A percentile compares a stretch with the other conserved stretches of the same genome.
Evolutionary conservation across 495 filamentous ascomycete genomes (phyloP).

Genomic region (Ascobolus immersus): DNA sequence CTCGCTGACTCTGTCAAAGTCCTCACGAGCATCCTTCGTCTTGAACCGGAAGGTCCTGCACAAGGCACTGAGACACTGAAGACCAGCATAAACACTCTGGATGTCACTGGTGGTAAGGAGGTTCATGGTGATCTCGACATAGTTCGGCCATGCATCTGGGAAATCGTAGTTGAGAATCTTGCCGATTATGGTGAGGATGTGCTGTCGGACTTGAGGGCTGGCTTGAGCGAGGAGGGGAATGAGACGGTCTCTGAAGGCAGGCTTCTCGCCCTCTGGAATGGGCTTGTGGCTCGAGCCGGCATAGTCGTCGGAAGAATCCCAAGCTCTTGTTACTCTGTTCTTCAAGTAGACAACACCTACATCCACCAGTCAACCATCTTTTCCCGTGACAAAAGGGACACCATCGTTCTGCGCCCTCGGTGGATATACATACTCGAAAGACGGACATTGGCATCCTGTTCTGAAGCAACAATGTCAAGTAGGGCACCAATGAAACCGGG

Average conservation of each 20-base stretch:
- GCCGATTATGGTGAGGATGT: slow-evolving; percentile 78
- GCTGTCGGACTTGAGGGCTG: slow-evolving; percentile 52
- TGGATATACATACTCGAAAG: slow-evolving; percentile 45
- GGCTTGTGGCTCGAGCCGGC: slow-evolving; percentile 29
- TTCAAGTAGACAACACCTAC: slow-evolving; percentile 92
- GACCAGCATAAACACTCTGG: slow-evolving; percentile 62
- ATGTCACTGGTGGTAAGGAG: slow-evolving; percentile 63
- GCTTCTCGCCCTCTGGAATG: slow-evolving; percentile 73
- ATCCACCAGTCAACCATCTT: slow-evolving; percentile 7
- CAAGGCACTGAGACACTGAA: slow-evolving; percentile 81
- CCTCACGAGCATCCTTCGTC: slow-evolving; percentile 47
- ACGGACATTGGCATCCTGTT: slow-evolving; percentile 59
- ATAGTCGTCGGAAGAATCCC: slow-evolving; percentile 53
- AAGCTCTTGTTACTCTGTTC: slow-evolving; percentile 78
- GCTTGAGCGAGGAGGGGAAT: slow-evolving; percentile 70
- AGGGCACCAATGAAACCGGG: slow-evolving; percentile 76
- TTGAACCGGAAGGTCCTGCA: slow-evolving; percentile 90
- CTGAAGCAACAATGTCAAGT: slow-evolving; percentile 65
- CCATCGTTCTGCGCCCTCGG: slow-evolving; percentile 8
- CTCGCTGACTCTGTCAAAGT: slow-evolving; percentile 86
- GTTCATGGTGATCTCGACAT: slow-evolving; percentile 71
- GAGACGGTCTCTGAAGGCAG: slow-evolving; percentile 59
- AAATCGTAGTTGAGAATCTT: slow-evolving; percentile 92
- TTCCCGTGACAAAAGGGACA: slow-evolving; percentile 4
- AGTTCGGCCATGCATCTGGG: slow-evolving; percentile 75